phyloP scores from a whole-genome alignment of 805 yeast species.

The Kuraishia cidri region DNA sequence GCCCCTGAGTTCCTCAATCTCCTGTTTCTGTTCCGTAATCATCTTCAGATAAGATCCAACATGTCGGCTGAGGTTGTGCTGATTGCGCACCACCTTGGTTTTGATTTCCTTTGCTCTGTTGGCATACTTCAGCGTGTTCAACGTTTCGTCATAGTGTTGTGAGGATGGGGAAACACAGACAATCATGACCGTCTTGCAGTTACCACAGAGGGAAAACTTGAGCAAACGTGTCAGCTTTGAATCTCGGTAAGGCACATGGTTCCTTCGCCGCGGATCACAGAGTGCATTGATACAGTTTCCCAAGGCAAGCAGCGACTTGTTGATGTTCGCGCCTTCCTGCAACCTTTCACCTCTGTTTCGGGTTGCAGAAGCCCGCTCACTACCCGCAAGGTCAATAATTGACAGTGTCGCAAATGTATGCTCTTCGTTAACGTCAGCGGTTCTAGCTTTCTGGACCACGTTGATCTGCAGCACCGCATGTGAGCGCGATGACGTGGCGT shows the following conservation, averaged over 20 bases:
- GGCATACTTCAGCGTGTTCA: constrained; percentile 87
- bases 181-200: constrained; percentile 93
- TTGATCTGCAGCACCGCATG: constrained; percentile 89
- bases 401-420: constrained; percentile 76
- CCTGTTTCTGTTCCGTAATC: constrained; percentile 74
- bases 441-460: constrained; percentile 46
- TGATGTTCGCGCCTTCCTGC: constrained; percentile 90
- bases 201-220: constrained; percentile 87
- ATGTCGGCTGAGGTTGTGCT: constrained; percentile 69
- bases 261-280: constrained; percentile 57
- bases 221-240: constrained; percentile 81
- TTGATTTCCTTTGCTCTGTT: constrained; percentile 86
- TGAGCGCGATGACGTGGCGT: constrained; percentile 83
- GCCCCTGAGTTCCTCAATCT: constrained; percentile 56
- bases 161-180: constrained; percentile 89
- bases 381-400: constrained; percentile 89
- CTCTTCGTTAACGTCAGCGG: constrained; percentile 55
- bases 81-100: constrained; percentile 68
- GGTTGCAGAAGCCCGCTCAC: constrained; percentile 90
- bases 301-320: constrained; percentile 69
- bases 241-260: constrained; percentile 86
- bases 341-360: constrained; percentile 74
- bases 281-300: constrained; percentile 93
- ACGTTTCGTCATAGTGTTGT: constrained; percentile 85
- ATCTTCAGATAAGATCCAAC: constrained; percentile 78